These are phyloP conservation scores for Circinella umbellata DNA, from an alignment of 371 early-diverging fungal genomes.

Conservation along the genomic window DNA sequence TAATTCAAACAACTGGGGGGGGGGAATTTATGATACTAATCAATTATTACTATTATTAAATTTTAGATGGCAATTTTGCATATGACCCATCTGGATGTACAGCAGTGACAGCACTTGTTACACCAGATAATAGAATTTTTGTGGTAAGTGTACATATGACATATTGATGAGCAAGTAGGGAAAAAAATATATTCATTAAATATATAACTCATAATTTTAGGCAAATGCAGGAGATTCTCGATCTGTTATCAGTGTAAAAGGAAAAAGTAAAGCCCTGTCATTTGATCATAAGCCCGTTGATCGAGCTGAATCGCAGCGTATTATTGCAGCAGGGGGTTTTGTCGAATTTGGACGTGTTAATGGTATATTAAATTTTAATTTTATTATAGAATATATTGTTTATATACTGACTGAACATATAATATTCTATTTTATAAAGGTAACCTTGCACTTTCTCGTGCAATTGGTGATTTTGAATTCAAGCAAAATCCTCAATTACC, in stretches of 20 bases:
- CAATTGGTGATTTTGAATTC: slow-evolving; percentile 98
- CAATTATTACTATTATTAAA: neutral
- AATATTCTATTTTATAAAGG: slow-evolving; percentile 39
- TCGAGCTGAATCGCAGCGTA: slow-evolving; percentile 81
- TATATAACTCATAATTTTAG: slow-evolving; percentile 24
- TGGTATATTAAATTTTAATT: slow-evolving; percentile 55
- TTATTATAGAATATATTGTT: neutral
- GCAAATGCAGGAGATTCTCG: slow-evolving; percentile 97
- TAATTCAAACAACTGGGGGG: too few species aligned
- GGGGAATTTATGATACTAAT: neutral
- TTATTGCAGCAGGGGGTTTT: slow-evolving; percentile 91
- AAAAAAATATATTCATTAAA: too few species aligned
- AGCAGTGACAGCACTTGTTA: slow-evolving; percentile 70
- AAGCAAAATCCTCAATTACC: slow-evolving; percentile 79
- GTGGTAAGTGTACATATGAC: slow-evolving; percentile 30
- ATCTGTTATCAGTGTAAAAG: slow-evolving; percentile 78
- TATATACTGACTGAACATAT: too few species aligned
- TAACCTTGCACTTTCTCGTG: slow-evolving; percentile 94
- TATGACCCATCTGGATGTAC: slow-evolving; percentile 95
- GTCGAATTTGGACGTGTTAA: slow-evolving; percentile 97
- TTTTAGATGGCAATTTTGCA: slow-evolving; percentile 67
- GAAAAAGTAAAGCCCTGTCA: slow-evolving; percentile 80
- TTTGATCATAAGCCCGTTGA: slow-evolving; percentile 94
- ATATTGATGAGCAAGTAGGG: too few species aligned
- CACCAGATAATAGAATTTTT: slow-evolving; percentile 41